phyloP scores from a whole-genome alignment of 805 yeast species.

The Sungouiella thailandica region DNA sequence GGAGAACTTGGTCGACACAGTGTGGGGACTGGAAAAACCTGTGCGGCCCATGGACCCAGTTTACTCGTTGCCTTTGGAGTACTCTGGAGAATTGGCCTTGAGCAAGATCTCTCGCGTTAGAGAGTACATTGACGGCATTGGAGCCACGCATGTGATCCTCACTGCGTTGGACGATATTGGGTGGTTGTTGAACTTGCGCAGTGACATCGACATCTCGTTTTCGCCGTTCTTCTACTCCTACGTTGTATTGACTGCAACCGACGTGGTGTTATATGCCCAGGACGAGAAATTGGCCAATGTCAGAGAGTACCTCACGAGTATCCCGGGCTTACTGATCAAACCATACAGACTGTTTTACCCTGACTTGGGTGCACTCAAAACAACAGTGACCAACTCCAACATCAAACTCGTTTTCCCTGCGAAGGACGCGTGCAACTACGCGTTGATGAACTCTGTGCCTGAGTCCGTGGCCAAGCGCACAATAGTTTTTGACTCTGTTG shows the following conservation, averaged over 20 bases:
- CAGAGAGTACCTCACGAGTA: conserved; percentile 19
- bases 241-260: conserved; percentile 30
- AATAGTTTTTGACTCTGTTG: conserved; percentile 25
- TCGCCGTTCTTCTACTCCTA: conserved; percentile 85
- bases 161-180: conserved; percentile 86
- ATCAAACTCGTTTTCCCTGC: conserved; percentile 28
- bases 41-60: conserved; percentile 28
- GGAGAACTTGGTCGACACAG: conserved; percentile 31
- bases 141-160: conserved; percentile 42
- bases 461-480: conserved; percentile 20
- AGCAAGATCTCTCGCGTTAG: conserved; percentile 28
- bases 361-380: conserved; percentile 37
- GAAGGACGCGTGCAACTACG: conserved; percentile 26
- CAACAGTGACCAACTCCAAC: conserved; percentile 13
- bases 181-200: conserved; percentile 84
- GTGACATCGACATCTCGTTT: conserved; percentile 68
- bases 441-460: conserved; percentile 27
- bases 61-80: conserved; percentile 25
- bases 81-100: conserved; percentile 29
- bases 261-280: conserved; percentile 52
- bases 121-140: conserved; percentile 22
- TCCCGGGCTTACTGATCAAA: conserved; percentile 34
- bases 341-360: conserved; percentile 57
- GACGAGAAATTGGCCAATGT: conserved; percentile 36
- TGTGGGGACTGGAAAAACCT: conserved; percentile 37